A percentile compares a stretch with the other conserved stretches of the same genome.
These are phyloP conservation scores for Verbena officinalis DNA, from an alignment of 257 asterid genomes.

Conservation along the genomic window DNA sequence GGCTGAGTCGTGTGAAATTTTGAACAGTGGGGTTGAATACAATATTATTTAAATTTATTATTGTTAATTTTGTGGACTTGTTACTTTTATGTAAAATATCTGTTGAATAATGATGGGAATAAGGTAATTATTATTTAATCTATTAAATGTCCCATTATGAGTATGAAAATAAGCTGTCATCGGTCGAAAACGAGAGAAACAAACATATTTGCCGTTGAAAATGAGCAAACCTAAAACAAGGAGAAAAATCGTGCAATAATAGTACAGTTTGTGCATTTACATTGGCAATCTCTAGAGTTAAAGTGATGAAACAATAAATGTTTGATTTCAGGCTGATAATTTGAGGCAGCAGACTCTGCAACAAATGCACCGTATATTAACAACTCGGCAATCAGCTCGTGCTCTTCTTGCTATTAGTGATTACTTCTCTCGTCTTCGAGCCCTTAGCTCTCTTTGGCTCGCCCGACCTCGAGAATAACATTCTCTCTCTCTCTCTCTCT, in stretches of 20 bases:
- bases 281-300: constrained; percentile 10
- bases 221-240: too few species aligned
- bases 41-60: too few species aligned
- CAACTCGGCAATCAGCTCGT: constrained; percentile 94
- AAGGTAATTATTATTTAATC: not conserved
- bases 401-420: constrained; percentile 89
- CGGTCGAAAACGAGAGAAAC: too few species aligned
- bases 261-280: not conserved
- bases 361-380: constrained; percentile 87
- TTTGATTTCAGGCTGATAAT: constrained; percentile 76
- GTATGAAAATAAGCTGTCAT: too few species aligned
- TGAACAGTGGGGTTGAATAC: too few species aligned
- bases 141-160: too few species aligned
- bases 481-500: constrained; percentile 39
- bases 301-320: not conserved
- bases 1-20: too few species aligned
- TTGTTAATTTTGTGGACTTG: too few species aligned
- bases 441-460: constrained; percentile 94
- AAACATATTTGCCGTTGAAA: too few species aligned
- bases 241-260: too few species aligned
- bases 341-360: constrained; percentile 89
- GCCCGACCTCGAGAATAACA: constrained; percentile 87
- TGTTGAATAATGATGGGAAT: not conserved
- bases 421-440: constrained; percentile 89
- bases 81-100: not conserved